Base-by-base conservation (phyloP, 441 rosid species). In the Pelargonium myrrhifolium region DNA sequence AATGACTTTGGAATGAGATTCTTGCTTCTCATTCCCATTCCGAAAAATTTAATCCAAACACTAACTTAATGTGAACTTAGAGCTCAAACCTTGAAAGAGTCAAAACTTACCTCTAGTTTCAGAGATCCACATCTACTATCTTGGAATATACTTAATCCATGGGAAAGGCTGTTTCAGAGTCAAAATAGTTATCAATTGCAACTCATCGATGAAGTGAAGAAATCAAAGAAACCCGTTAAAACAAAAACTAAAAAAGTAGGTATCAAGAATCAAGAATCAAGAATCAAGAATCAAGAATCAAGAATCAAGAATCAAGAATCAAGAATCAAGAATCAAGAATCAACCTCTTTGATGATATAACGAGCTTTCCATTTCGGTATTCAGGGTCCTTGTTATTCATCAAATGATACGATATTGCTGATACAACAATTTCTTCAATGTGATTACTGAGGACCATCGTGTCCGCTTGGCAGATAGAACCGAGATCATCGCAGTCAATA, bases 291-390 rank as follows among this genome's bases (percentile, higher is more conserved):
- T n/a, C n/a, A n/a, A n/a, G n/a, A n/a, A n/a, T n/a, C n/a, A n/a
- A n/a, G n/a, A n/a, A n/a, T n/a, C n/a, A n/a, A n/a, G n/a, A n/a
- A n/a, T n/a, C n/a, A n/a, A n/a, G n/a, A 35, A 35, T 7, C 6
- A 35, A 6, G 26, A 24, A 24, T 24, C 26, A 40, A 10, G 15
- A 6, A 45, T 45, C 15, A 14, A 14, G 51, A 0, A 68, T 60
- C 26, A 8, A 68, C 77, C 77, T 74, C 40, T 74, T 68, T 53
- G 97, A 84, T 63, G 99, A 87, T 80, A 94, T 91, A 65, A 92
- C 83, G 64, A 94, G 97, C 86, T 91, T 94, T 49, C 99, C 99
- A 63, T 88, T 92, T 71, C 88, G 81, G 77, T 94, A 94, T 78
- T 89, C 98, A 0, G 98, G 97, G 65, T 85, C 86, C 80, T 84